Percentiles rank a stretch among this genome's conserved stretches.
Conservation (phyloP, 2,329 filamentous ascomycete genomes). For the Pseudophaeomoniella oleicola region DNA sequence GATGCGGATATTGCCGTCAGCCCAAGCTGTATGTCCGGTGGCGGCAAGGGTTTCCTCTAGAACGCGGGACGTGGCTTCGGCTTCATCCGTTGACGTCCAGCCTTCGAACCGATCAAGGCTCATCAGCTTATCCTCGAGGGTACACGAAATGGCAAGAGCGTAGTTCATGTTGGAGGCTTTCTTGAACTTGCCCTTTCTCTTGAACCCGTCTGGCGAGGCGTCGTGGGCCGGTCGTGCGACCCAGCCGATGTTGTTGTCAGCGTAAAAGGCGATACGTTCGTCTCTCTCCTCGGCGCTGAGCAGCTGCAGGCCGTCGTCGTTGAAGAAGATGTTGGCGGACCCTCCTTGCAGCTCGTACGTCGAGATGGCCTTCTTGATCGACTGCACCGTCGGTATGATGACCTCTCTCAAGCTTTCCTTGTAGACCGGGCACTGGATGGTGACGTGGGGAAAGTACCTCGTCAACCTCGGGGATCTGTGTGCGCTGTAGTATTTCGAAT, state of each 20-base stretch:
- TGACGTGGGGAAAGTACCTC: slow-evolving; percentile 35
- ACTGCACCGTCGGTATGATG: slow-evolving; percentile 41
- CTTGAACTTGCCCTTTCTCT: slow-evolving; percentile 51
- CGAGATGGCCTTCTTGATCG: slow-evolving; percentile 42
- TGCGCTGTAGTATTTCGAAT: slow-evolving; percentile 32
- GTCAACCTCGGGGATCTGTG: slow-evolving; percentile 21
- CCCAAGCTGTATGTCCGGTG: too few relatives aligned
- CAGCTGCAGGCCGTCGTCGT: slow-evolving; percentile 24
- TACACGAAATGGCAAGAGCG: slow-evolving; percentile 45
- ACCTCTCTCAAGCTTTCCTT: slow-evolving; percentile 67
- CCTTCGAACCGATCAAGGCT: slow-evolving; percentile 3
- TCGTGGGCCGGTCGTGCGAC: slow-evolving; percentile 36
- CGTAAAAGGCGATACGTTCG: slow-evolving; percentile 32
- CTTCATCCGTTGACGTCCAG: slow-evolving; percentile 22
- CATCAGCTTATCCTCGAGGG: slow-evolving; percentile 45
- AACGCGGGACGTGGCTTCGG: slow-evolving; percentile 32
- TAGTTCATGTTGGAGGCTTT: slow-evolving; percentile 69
- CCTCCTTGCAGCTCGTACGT: slow-evolving; percentile 40
- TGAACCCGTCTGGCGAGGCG: slow-evolving; percentile 20
- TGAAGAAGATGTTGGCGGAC: slow-evolving; percentile 22
- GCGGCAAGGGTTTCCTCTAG: slow-evolving; percentile 37
- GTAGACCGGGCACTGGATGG: slow-evolving; percentile 78
- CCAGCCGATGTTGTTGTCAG: slow-evolving; percentile 36
- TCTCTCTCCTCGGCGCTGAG: slow-evolving; percentile 26
- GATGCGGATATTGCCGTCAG: slow-evolving; percentile 71